Conservation (phyloP, 2,329 filamentous ascomycete genomes). For the Hymenoscyphus fraxineus region DNA sequence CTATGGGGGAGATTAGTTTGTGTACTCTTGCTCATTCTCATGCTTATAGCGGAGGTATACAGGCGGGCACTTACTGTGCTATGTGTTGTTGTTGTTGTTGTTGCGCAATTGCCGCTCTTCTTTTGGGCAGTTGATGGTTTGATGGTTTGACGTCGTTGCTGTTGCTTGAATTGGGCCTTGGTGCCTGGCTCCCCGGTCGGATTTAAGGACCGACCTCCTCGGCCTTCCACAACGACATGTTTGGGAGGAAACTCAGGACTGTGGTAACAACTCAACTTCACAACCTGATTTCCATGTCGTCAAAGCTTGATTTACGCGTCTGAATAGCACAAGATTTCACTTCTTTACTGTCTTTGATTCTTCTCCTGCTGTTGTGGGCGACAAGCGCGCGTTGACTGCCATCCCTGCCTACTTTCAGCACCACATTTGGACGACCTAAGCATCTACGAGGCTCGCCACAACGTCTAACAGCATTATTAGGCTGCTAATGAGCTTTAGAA, state of each 20-base stretch:
- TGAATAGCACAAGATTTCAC: slow-evolving; percentile 23
- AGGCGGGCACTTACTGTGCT: background rate
- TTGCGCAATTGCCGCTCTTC: slow-evolving; percentile 22
- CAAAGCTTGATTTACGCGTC: slow-evolving; percentile 35
- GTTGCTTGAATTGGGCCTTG: background rate
- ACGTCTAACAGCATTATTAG: background rate
- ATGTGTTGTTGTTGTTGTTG: slow-evolving; percentile 21
- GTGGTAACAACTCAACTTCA: slow-evolving; percentile 29
- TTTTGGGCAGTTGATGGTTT: slow-evolving; percentile 11
- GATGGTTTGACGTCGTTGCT: slow-evolving; percentile 23
- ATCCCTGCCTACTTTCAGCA: slow-evolving; percentile 10
- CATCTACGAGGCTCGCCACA: slow-evolving; percentile 10
- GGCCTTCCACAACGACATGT: slow-evolving; percentile 21
- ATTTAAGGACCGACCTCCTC: slow-evolving; percentile 19
- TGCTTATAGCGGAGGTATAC: background rate
- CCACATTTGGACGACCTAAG: slow-evolving; percentile 7
- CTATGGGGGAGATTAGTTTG: slow-evolving; percentile 21
- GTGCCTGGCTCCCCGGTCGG: slow-evolving; percentile 11
- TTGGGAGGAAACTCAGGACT: slow-evolving; percentile 15
- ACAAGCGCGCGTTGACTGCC: slow-evolving; percentile 27
- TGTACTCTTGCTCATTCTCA: background rate
- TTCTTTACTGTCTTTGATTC: slow-evolving; percentile 24
- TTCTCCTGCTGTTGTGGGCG: slow-evolving; percentile 19
- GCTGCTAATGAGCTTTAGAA: background rate
- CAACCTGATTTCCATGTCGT: slow-evolving; percentile 25